Base-by-base conservation (phyloP, 208 protist genomes). In the Trypanosoma boissoni region DNA sequence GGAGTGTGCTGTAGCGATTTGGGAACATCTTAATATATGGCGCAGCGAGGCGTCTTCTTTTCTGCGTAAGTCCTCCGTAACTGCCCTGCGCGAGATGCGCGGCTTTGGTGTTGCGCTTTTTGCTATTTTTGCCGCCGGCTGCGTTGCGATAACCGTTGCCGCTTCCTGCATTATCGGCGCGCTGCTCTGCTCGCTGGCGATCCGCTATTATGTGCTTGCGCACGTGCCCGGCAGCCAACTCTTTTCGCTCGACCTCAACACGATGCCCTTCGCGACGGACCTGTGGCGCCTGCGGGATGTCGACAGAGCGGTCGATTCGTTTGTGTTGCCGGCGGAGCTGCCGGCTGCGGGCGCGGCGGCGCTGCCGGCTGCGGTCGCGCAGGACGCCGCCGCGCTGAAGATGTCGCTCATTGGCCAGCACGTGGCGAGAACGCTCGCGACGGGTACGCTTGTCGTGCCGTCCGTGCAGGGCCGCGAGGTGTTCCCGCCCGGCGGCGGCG, bases 371-470 rank as follows among this genome's bases (percentile, higher is more conserved):
- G 56, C 32, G 20, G 27, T 82, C 24, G 21, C 28, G 29, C 36
- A 48, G 23, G 23, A 65, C 18, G 58, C 70, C 4, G 57, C 46
- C 21, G 58, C 70, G 28, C 43, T 82, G 8, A 83, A 91, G 68
- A 78, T 92, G 53, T 79, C 72, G 8, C 44, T 92, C 9, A 58
- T 92, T 16, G 62, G 44, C 14, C 58, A 79, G 37, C 75, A 83
- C 36, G 74, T 72, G 24, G 28, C 73, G 27, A 80, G 66, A 42
- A 74, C 81, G 12, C 31, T 92, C 21, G 85, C 74, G 23, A 87
- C 78, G n/a, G 75, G 74, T 55, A 88, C 81, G 2, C 51, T 92
- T 45, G 21, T 80, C 37, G 64, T 92, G 50, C 80, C 84, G 0
- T 68, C 76, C 8, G n/a, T 56, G 7, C 57, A 50, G n/a, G n/a